Evolutionary conservation across 2,329 filamentous ascomycete genomes (phyloP).

Genomic region (Microdochium trichocladiopsis): DNA sequence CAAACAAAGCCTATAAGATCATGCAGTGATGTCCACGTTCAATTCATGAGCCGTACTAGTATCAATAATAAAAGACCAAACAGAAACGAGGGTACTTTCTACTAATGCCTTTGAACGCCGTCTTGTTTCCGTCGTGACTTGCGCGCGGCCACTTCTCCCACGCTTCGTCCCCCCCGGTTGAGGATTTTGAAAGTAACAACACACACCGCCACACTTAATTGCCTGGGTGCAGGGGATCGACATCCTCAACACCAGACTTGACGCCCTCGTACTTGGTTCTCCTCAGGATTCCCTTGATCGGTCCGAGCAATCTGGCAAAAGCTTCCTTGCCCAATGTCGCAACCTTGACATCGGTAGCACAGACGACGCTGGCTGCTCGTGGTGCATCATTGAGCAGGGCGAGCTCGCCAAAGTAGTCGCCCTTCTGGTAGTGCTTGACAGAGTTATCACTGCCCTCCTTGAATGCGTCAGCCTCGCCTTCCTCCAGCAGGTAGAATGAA

Average conservation of each 20-base stretch:
- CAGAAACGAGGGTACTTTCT: background rate
- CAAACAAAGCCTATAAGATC: too few species aligned
- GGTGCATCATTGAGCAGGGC: constrained; percentile 91
- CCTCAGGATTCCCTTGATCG: constrained; percentile 91
- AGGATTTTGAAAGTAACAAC: background rate
- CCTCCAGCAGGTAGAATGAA: constrained; percentile 86
- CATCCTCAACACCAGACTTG: constrained; percentile 55
- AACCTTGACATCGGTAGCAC: constrained; percentile 83
- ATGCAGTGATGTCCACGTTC: too few species aligned
- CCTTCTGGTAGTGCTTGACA: constrained; percentile 79
- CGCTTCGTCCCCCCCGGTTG: background rate
- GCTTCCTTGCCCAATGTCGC: constrained; percentile 88
- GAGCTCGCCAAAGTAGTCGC: constrained; percentile 95
- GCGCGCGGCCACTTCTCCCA: background rate
- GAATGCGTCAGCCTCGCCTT: constrained; percentile 78
- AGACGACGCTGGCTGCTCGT: constrained; percentile 81
- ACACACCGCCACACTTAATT: background rate
- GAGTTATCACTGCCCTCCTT: constrained; percentile 65
- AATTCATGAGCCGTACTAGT: background rate
- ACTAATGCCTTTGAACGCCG: background rate
- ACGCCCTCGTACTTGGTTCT: constrained; percentile 59
- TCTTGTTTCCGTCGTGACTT: background rate
- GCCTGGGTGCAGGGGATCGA: constrained; percentile 55
- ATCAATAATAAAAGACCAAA: background rate
- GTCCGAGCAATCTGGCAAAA: constrained; percentile 87